phyloP scores from a whole-genome alignment of 1,139 yeast species.

The Yamadazyma trypodendri region DNA sequence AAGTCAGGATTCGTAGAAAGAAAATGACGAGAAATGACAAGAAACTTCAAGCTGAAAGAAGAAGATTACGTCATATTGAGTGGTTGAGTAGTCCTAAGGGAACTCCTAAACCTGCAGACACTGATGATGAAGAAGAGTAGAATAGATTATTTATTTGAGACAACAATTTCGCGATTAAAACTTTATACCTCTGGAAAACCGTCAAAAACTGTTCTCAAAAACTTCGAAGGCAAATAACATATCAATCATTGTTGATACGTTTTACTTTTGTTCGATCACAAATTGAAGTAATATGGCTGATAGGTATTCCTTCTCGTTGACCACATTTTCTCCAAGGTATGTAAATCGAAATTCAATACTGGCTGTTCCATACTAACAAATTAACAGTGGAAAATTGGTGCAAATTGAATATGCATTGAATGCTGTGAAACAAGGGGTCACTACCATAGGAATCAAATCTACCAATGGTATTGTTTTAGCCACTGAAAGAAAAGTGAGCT shows the following conservation, averaged over 20 bases:
- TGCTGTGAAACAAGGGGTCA: slow-evolving; percentile 97
- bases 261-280: background rate
- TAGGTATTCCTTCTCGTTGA: slow-evolving; percentile 93
- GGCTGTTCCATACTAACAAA: slow-evolving; percentile 1
- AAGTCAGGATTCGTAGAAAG: slow-evolving; percentile 89
- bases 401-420: slow-evolving; percentile 98
- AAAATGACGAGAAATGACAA: slow-evolving; percentile 95
- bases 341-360: slow-evolving; percentile 26
- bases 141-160: slow-evolving; percentile 2
- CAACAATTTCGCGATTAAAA: slow-evolving; percentile 15
- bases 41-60: slow-evolving; percentile 87
- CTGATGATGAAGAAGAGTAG: slow-evolving; percentile 74
- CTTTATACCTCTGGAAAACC: no score
- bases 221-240: slow-evolving; percentile 8
- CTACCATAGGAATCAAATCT: slow-evolving; percentile 93
- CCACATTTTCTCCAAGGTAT: slow-evolving; percentile 94
- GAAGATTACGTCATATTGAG: slow-evolving; percentile 89
- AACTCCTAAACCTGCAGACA: slow-evolving; percentile 89
- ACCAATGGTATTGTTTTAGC: slow-evolving; percentile 96
- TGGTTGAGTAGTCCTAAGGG: slow-evolving; percentile 98
- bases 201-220: background rate
- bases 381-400: slow-evolving; percentile 85
- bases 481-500: slow-evolving; percentile 88
- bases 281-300: slow-evolving; percentile 69
- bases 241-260: background rate